A percentile compares a stretch with the other conserved stretches of the same genome.
These are phyloP conservation scores for Eragrostis tef DNA, from an alignment of 202 grass and related monocot genomes.

Conservation along the genomic window DNA sequence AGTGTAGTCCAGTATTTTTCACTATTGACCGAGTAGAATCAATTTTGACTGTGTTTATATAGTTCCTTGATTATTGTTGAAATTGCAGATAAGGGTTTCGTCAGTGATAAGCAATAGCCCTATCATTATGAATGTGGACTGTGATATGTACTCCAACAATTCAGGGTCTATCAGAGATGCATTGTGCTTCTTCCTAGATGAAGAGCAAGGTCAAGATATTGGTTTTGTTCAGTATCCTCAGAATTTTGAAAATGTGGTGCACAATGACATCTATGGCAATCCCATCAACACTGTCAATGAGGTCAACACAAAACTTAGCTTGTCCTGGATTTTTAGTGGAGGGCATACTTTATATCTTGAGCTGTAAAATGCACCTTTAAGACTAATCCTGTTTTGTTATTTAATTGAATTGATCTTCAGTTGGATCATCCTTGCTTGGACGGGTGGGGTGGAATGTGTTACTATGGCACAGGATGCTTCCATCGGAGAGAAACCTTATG, in stretches of 20 bases:
- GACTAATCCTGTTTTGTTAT: constrained; percentile 26
- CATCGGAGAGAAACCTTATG: constrained; percentile 68
- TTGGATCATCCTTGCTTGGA: constrained; percentile 76
- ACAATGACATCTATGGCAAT: constrained; percentile 71
- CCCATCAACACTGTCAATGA: constrained; percentile 56
- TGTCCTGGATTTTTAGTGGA: constrained; percentile 23
- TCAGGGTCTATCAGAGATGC: constrained; percentile 71
- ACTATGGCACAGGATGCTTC: constrained; percentile 91
- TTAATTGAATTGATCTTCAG: constrained; percentile 51
- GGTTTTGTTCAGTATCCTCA: constrained; percentile 77
- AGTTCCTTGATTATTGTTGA: constrained; percentile 36
- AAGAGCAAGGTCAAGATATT: constrained; percentile 64
- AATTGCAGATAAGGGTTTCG: constrained; percentile 71
- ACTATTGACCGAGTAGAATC: neutral
- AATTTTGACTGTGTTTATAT: constrained; percentile 16
- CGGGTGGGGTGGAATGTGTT: constrained; percentile 73
- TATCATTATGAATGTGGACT: constrained; percentile 83
- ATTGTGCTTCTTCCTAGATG: constrained; percentile 79
- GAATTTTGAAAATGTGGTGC: constrained; percentile 62
- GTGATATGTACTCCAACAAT: constrained; percentile 89
- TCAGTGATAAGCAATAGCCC: constrained; percentile 73
- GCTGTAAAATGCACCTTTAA: constrained; percentile 38
- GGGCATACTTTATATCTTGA: neutral
- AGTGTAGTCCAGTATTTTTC: constrained; percentile 4
- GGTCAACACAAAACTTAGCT: constrained; percentile 41